phyloP scores from a whole-genome alignment of 768 basidiomycete species.

The Botryobasidium botryosum region DNA sequence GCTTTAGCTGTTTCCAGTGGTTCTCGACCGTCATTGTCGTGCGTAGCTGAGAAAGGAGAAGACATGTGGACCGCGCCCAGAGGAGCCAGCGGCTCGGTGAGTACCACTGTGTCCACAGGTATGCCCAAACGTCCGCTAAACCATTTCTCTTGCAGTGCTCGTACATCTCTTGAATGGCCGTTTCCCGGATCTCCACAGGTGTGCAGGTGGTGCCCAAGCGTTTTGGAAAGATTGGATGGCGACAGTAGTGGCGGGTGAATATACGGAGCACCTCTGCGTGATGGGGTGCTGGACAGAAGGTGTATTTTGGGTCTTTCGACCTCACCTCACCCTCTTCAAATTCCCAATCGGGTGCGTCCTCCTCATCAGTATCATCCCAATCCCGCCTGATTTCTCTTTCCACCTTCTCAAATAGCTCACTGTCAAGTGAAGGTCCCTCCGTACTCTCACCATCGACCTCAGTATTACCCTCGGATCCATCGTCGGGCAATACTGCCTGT shows the following conservation, averaged over 20 bases:
- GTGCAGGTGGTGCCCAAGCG: constrained; percentile 7
- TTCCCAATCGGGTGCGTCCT: constrained; percentile 18
- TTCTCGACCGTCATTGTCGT: constrained; percentile 22
- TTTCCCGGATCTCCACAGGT: constrained; percentile 14
- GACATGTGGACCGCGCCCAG: constrained; percentile 20
- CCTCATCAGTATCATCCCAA: constrained; percentile 9
- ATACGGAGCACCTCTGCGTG: constrained; percentile 16
- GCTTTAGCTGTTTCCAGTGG: constrained; percentile 21
- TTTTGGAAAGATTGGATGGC: constrained; percentile 18
- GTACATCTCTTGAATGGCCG: constrained; percentile 24
- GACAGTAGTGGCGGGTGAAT: constrained; percentile 20
- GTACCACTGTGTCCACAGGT: constrained; percentile 25
- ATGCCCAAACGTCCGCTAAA: constrained; percentile 23
- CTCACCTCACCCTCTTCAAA: constrained; percentile 17
- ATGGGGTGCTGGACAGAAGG: constrained; percentile 21
- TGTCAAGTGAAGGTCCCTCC: neutral
- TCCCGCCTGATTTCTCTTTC: neutral
- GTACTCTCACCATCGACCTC: no score
- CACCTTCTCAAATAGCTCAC: neutral
- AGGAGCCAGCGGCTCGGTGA: constrained; percentile 19
- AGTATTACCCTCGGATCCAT: neutral
- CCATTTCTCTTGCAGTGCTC: constrained; percentile 17
- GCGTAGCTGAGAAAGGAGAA: constrained; percentile 14
- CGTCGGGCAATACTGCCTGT: neutral
- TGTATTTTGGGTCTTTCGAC: constrained; percentile 12